Evolutionary conservation across 129 eudicot species (phyloP).

Genomic region (Erigeron canadensis): DNA sequence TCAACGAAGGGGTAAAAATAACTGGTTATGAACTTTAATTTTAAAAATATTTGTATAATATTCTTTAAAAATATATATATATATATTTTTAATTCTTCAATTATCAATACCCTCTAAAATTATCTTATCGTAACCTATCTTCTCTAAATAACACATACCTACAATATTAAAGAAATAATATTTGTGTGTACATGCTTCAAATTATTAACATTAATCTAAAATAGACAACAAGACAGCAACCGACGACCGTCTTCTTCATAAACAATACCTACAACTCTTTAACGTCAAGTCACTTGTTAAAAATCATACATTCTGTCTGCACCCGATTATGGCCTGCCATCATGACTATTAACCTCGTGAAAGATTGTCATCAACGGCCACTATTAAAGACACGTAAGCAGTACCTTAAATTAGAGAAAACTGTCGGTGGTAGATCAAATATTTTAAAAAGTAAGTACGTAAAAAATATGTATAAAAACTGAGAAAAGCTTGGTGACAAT

Average conservation of each 20-base stretch:
- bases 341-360: slow-evolving; percentile 3
- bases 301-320: not conserved
- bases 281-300: slow-evolving; percentile 10
- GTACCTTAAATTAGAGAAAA: not conserved
- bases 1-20: no score
- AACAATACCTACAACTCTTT: not conserved
- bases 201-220: not conserved
- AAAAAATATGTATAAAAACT: no score
- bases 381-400: slow-evolving; percentile 12
- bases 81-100: no score
- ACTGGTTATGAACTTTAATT: no score
- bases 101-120: no score
- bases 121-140: no score
- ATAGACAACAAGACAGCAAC: slow-evolving; percentile 15
- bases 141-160: no score
- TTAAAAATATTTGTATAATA: no score
- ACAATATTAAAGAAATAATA: not conserved
- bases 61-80: no score
- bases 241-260: slow-evolving; percentile 19
- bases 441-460: no score
- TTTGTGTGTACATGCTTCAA: not conserved
- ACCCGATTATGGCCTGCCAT: not conserved
- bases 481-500: no score
- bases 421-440: slow-evolving; percentile 26
- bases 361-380: not conserved